Evolutionary conservation across 345 rosid species (phyloP).

Genomic region (Eucalyptus regnans): DNA sequence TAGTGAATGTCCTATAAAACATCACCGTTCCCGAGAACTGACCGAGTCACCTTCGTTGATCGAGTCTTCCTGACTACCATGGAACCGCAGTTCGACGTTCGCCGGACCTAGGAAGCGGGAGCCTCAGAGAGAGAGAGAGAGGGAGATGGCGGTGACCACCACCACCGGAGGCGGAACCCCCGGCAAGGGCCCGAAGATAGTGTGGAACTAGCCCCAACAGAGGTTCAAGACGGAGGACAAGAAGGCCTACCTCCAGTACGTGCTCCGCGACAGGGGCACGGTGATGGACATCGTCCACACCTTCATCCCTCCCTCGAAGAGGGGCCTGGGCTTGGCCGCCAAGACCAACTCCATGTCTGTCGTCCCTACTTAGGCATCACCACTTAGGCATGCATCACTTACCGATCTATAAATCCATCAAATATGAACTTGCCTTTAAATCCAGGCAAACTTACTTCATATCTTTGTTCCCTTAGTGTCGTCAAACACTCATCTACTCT

Average conservation of each 20-base stretch:
- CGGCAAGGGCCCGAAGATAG: slow-evolving; percentile 33
- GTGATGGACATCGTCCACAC: slow-evolving; percentile 78
- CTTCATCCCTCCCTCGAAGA: slow-evolving; percentile 63
- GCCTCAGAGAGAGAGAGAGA: neutral
- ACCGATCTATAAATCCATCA: no score
- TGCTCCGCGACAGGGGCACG: slow-evolving; percentile 29
- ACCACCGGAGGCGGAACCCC: neutral
- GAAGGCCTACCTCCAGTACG: slow-evolving; percentile 64
- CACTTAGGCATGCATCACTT: no score
- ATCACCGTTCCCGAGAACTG: neutral
- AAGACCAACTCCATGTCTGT: slow-evolving; percentile 47
- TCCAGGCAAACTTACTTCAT: no score
- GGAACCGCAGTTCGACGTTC: neutral
- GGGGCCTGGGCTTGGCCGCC: slow-evolving; percentile 88
- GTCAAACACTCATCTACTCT: no score
- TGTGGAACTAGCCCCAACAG: slow-evolving; percentile 37
- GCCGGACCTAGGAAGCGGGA: neutral
- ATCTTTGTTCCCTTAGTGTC: no score
- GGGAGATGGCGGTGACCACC: neutral
- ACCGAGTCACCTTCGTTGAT: neutral
- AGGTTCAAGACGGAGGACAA: slow-evolving; percentile 89
- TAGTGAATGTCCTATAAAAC: neutral
- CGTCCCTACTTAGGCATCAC: slow-evolving; percentile 30
- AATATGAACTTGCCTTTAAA: no score
- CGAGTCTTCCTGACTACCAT: neutral